Evolutionary conservation across 805 yeast species (phyloP).

Genomic region (Nakazawaea ernobii): DNA sequence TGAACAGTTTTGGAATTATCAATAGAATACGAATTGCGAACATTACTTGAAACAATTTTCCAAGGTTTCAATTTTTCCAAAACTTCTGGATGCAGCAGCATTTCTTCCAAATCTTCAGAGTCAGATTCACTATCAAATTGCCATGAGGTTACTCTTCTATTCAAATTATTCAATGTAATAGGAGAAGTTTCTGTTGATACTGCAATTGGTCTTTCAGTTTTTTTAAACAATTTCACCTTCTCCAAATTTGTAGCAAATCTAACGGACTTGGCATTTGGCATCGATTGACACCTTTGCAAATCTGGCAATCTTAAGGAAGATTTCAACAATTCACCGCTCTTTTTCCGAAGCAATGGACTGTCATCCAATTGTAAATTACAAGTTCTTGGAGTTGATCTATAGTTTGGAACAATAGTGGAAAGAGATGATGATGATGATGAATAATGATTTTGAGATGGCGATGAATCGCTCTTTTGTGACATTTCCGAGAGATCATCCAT

Average conservation of each 20-base stretch:
- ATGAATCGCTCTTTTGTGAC: neutral
- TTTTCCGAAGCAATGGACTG: conserved; percentile 59
- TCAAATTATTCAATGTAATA: conserved; percentile 10
- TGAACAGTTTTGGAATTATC: conserved; percentile 30
- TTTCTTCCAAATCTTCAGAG: conserved; percentile 13
- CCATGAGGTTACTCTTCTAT: conserved; percentile 3
- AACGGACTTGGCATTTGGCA: conserved; percentile 54
- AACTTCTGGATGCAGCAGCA: conserved; percentile 15
- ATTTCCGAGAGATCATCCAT: conserved; percentile 7
- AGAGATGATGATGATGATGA: conserved; percentile 10
- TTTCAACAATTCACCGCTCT: conserved; percentile 82
- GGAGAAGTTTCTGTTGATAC: conserved; percentile 59
- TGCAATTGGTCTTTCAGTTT: conserved; percentile 52
- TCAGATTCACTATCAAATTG: conserved; percentile 16
- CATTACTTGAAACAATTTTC: conserved; percentile 25
- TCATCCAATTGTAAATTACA: neutral
- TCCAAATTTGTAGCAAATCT: conserved; percentile 58
- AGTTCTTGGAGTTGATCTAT: conserved; percentile 5
- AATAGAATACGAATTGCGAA: conserved; percentile 20
- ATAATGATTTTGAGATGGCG: neutral
- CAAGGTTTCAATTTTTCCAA: conserved; percentile 18
- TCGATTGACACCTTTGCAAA: conserved; percentile 34
- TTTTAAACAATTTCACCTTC: conserved; percentile 60
- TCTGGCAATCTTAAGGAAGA: conserved; percentile 58
- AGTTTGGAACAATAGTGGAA: conserved; percentile 8